These are phyloP conservation scores for Exophiala bonariae DNA, from an alignment of 2,329 filamentous ascomycete species.

Conservation along the genomic window DNA sequence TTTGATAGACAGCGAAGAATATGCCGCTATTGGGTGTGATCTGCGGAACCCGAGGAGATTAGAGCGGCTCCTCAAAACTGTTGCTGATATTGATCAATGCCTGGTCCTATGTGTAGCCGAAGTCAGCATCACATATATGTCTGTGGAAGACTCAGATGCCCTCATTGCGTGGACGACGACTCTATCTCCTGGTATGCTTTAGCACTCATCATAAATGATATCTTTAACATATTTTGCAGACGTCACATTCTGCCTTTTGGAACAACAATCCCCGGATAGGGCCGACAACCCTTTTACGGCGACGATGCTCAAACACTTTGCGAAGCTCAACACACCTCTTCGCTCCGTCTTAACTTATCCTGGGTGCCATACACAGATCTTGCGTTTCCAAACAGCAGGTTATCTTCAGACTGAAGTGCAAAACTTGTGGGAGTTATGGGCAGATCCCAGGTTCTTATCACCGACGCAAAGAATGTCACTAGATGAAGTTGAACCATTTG, in stretches of 20 bases:
- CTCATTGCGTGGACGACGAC: constrained; percentile 76
- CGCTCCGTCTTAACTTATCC: constrained; percentile 61
- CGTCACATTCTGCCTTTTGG: constrained; percentile 82
- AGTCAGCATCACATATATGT: constrained; percentile 90
- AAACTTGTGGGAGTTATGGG: constrained; percentile 84
- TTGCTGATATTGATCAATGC: constrained; percentile 59
- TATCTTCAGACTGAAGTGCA: constrained; percentile 65
- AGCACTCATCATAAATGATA: constrained; percentile 15
- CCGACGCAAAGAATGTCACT: constrained; percentile 60
- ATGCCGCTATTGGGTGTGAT: constrained; percentile 28
- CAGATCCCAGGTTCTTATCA: constrained; percentile 64
- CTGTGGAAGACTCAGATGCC: constrained; percentile 68
- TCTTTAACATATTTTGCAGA: constrained; percentile 20
- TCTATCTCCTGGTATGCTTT: constrained; percentile 62
- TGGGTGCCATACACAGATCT: constrained; percentile 62
- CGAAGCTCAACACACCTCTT: constrained; percentile 27
- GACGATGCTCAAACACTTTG: constrained; percentile 29
- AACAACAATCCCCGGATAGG: constrained; percentile 81
- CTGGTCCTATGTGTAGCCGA: constrained; percentile 81
- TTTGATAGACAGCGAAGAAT: constrained; percentile 25
- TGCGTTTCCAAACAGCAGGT: constrained; percentile 67
- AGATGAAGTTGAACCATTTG: constrained; percentile 77
- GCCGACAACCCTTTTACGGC: constrained; percentile 72
- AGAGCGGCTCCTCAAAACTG: constrained; percentile 56
- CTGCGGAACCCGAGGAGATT: constrained; percentile 66